Base-by-base conservation (phyloP, 495 filamentous ascomycete genomes). In the Trichocladium antarcticum region DNA sequence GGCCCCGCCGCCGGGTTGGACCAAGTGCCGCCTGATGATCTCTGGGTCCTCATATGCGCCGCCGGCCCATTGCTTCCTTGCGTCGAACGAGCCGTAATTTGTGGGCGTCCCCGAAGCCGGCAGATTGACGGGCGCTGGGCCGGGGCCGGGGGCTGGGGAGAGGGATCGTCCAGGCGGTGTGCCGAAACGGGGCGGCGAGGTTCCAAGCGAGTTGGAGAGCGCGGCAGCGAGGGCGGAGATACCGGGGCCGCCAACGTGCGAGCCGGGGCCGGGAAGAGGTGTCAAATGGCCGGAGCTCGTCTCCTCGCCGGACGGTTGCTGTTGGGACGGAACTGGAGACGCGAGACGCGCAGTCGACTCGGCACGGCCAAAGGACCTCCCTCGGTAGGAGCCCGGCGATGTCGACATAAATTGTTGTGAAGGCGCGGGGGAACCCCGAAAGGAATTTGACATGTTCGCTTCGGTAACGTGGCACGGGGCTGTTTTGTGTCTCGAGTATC, bases 31-130 rank as follows among this genome's bases (percentile, higher is more conserved):
- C 65, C 76, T 85, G 38, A 94, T 73, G 17, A 94, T 80, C 58
- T 88, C 84, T 5, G 82, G 81, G 45, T 93, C 83, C 62, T 94
- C 87, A 55, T 75, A 80, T 9, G 83, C 76, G 16, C 62, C 73
- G 65, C 34, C n/a, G n/a, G n/a, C n/a, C 76, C 42, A 56, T 28
- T 51, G 77, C 27, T 72, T 74, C 45, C 72, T 68, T 29, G 69
- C 62, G 34, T 92, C 86, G 56, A 90, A 84, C 7, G 87, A 92
- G 32, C 85, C 87, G 63, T 89, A 88, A 42, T 79, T 82, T 37
- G 83, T 83, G 36, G 76, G 75, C 4, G 74, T 66, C 17, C 68
- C 70, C 19, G 69, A 71, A n/a, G 67, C 45, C 27, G 73, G 70
- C 21, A 70, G 57, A 43, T 72, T 65, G 45, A 68, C 57, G 22